These are phyloP conservation scores for Phaeosphaeria sp. DNA, from an alignment of 2,329 filamentous ascomycete genomes.

Conservation along the genomic window DNA sequence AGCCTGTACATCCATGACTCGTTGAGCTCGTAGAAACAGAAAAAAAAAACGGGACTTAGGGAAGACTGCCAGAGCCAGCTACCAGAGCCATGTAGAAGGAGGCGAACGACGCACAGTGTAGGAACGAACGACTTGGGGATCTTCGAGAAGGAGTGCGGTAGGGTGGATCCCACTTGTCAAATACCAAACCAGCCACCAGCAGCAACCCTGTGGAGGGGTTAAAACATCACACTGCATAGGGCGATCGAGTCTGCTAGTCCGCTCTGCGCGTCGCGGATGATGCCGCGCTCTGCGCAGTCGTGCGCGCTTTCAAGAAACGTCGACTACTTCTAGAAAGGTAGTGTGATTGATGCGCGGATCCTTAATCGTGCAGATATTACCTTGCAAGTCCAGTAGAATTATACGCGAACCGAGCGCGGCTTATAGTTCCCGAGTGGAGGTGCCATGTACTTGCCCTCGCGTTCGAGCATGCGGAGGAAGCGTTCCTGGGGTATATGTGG, in stretches of 20 bases:
- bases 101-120: not conserved
- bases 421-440: not conserved
- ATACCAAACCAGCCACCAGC: not conserved
- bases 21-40: not conserved
- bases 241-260: not conserved
- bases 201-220: not conserved
- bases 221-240: slow-evolving; percentile 1
- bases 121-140: slow-evolving; percentile 1
- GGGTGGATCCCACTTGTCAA: not conserved
- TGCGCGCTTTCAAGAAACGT: not conserved
- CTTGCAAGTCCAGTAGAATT: not conserved
- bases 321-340: not conserved
- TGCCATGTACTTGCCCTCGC: not conserved
- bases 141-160: slow-evolving; percentile 5
- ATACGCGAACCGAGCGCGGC: not conserved
- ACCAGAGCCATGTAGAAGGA: slow-evolving; percentile 18
- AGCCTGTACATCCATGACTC: slow-evolving; percentile 4
- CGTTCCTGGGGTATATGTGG: not conserved
- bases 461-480: not conserved
- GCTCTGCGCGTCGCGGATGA: not conserved
- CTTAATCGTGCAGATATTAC: not conserved
- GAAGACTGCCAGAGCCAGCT: slow-evolving; percentile 1
- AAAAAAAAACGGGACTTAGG: not conserved
- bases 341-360: not conserved
- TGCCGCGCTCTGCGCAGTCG: not conserved